Base-by-base conservation (phyloP, 805 yeast species). In the Lipomyces chichibuensis region DNA sequence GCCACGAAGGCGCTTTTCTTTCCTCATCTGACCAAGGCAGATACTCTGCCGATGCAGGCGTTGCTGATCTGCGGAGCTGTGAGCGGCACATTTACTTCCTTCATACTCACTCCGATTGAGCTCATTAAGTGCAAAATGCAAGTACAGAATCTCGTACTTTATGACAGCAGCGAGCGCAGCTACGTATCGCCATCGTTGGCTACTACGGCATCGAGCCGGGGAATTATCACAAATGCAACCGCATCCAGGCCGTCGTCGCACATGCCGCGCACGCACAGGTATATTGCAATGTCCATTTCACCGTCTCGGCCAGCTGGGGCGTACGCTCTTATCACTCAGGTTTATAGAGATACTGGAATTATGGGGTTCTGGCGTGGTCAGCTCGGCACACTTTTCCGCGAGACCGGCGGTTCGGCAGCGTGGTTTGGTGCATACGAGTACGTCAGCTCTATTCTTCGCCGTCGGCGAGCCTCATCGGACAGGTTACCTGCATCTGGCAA, bases 361-460 rank as follows among this genome's bases (percentile, higher is more conserved):
- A 55, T 72, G 9, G 97, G 97, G 0, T 81, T 93, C 67, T 93
- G 97, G 97, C 85, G 85, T 69, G 98, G 98, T 1, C 92, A 92
- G 71, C 80, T 87, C 0, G 88, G 95, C 25, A 93, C 98, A 0
- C 78, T 91, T 59, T 70, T 90, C 1, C 84, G 98, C 73, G 98
- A 93, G 76, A 84, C 91, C 51, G 88, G 92, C 35, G 98, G 98
- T 7, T 90, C 97, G 1, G 91, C 96, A 3, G 88, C 94, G 1
- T 93, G 98, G 98, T 93, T 93, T 79, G 94, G 97, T 0, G 85
- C 95, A 20, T 92, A 92, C 76, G 97, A 92, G 75, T 78, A 83
- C 57, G 79, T 84, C 7, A 76, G 80, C 25, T 73, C 73, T 1
- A 70, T 74, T n/a, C 79, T 85, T 7, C 63, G 64, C 17, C 20